Percentiles rank a stretch among this genome's conserved stretches.
Evolutionary conservation across 805 yeast genomes (phyloP).

Genomic region (Wickerhamiella qilinensis): DNA sequence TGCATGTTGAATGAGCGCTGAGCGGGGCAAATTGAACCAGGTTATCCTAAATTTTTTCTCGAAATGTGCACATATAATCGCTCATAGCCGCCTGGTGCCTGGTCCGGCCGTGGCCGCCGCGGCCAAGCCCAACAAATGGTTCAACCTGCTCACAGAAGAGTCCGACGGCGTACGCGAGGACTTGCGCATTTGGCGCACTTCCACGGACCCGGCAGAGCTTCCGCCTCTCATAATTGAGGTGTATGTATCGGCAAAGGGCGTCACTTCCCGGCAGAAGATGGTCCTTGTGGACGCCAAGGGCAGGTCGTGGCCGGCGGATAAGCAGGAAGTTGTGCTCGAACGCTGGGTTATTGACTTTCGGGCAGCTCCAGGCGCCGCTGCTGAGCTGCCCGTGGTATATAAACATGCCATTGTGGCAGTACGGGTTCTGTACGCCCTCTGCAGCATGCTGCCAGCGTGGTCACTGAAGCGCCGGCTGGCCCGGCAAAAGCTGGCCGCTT

Average conservation of each 20-base stretch:
- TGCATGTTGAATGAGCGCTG: background rate
- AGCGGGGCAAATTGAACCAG: slow-evolving; percentile 13
- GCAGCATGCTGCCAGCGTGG: slow-evolving; percentile 57
- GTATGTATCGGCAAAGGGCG: slow-evolving; percentile 46
- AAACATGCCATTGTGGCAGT: slow-evolving; percentile 60
- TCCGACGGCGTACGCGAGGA: slow-evolving; percentile 34
- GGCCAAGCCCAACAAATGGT: slow-evolving; percentile 22
- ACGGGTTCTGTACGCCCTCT: slow-evolving; percentile 52
- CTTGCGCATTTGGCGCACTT: slow-evolving; percentile 45
- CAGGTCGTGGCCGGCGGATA: slow-evolving; percentile 35
- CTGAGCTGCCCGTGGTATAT: slow-evolving; percentile 51
- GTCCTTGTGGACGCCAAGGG: slow-evolving; percentile 40
- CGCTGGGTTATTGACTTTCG: slow-evolving; percentile 85
- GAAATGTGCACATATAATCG: slow-evolving; percentile 24
- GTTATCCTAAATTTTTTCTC: slow-evolving; percentile 25
- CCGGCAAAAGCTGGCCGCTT: slow-evolving; percentile 24
- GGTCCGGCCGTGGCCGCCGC: too few relatives aligned
- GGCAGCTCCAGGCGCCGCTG: slow-evolving; percentile 15
- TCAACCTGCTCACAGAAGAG: slow-evolving; percentile 27
- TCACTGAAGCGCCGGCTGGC: slow-evolving; percentile 33
- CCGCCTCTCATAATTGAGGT: slow-evolving; percentile 84
- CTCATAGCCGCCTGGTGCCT: slow-evolving; percentile 11
- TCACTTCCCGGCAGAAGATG: slow-evolving; percentile 41
- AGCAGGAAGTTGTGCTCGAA: slow-evolving; percentile 79
- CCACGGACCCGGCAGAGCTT: slow-evolving; percentile 14